Conservation (phyloP, 768 basidiomycete species). For the Auricularia sp. region DNA sequence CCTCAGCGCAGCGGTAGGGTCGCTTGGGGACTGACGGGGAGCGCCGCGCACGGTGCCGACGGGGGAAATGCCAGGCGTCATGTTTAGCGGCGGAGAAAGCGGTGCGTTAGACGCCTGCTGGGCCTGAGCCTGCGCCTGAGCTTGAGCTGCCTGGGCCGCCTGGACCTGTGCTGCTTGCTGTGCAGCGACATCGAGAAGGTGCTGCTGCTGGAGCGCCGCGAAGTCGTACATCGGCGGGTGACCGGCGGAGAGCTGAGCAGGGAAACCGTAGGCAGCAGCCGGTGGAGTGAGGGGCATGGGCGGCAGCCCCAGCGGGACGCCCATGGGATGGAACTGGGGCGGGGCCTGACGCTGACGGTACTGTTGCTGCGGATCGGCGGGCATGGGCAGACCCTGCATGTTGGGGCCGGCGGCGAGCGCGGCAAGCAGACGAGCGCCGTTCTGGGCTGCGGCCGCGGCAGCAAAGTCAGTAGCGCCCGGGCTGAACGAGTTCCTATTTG, state of each 20-base stretch:
- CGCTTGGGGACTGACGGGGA: neutral
- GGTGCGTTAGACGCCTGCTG: constrained; percentile 2
- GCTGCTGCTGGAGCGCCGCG: neutral
- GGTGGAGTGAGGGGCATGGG: constrained; percentile 1
- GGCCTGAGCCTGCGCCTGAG: neutral
- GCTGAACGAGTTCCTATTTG: neutral
- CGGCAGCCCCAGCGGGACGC: neutral
- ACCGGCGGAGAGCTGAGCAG: neutral
- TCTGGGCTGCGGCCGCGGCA: neutral
- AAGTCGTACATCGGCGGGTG: constrained; percentile 1
- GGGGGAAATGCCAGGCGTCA: constrained; percentile 1
- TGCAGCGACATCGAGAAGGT: constrained; percentile 1
- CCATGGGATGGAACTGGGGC: neutral
- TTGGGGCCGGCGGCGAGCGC: neutral
- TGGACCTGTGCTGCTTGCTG: neutral
- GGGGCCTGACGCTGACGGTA: neutral
- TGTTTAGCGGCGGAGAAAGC: neutral
- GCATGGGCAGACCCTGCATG: neutral
- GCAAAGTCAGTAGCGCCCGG: neutral
- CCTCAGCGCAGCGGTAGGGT: neutral
- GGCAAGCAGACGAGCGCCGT: neutral
- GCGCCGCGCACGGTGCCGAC: neutral
- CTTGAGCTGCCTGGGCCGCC: neutral
- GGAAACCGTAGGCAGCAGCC: neutral
- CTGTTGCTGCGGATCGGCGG: neutral